A percentile compares a stretch with the other conserved stretches of the same genome.
Evolutionary conservation across 2,329 filamentous ascomycete species (phyloP).

Genomic region (Ceratocystiopsis brevicomis): DNA sequence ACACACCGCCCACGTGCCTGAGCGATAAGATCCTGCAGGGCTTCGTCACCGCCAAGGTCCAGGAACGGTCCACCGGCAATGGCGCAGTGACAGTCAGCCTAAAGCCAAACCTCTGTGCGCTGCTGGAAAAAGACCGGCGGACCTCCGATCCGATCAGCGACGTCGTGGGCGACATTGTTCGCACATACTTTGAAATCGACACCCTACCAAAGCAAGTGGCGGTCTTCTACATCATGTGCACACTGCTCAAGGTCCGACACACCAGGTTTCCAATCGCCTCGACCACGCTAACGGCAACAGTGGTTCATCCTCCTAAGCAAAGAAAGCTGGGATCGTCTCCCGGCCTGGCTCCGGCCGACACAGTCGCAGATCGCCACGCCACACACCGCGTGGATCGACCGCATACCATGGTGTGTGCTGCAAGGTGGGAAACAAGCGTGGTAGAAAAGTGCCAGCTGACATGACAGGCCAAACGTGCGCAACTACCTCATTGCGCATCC

Average conservation of each 20-base stretch:
- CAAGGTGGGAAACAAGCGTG: too few species aligned
- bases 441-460: too few species aligned
- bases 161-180: conserved; percentile 15
- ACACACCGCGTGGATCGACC: conserved; percentile 16
- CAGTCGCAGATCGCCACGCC: conserved; percentile 12
- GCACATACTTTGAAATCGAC: conserved; percentile 15
- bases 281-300: conserved; percentile 4
- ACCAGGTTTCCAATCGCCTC: background rate
- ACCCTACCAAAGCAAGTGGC: conserved; percentile 14
- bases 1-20: conserved; percentile 11
- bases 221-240: conserved; percentile 15
- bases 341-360: conserved; percentile 14
- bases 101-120: conserved; percentile 12
- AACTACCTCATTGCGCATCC: conserved; percentile 15
- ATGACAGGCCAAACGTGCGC: conserved; percentile 13
- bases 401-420: conserved; percentile 14
- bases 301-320: conserved; percentile 15
- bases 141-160: conserved; percentile 16
- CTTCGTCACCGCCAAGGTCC: conserved; percentile 11
- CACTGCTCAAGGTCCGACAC: conserved; percentile 13
- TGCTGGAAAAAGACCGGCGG: conserved; percentile 11
- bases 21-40: conserved; percentile 15
- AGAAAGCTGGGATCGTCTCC: conserved; percentile 15
- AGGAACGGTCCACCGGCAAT: conserved; percentile 5
- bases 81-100: conserved; percentile 7